Conservation (phyloP, 805 yeast species). For the Sungouiella thailandica region DNA sequence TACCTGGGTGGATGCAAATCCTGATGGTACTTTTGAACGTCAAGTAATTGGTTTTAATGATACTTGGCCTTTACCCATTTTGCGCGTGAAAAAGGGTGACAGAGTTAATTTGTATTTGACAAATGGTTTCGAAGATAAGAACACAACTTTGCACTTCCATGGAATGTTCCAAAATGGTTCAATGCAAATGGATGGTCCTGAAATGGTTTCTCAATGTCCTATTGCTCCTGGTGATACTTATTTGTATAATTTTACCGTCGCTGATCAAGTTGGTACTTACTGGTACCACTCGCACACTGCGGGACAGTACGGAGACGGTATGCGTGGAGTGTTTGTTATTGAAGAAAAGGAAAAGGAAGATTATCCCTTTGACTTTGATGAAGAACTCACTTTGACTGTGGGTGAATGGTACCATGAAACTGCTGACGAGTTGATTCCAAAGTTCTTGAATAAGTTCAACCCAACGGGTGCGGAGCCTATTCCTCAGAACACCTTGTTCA, state of each 20-base stretch:
- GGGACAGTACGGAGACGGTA: conserved; percentile 93
- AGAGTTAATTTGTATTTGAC: conserved; percentile 64
- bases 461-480: conserved; percentile 99
- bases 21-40: conserved; percentile 57
- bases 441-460: conserved; percentile 67
- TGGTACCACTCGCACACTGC: conserved; percentile 97
- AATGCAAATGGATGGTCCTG: conserved; percentile 86
- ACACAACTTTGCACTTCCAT: conserved; percentile 87
- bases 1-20: conserved; percentile 62
- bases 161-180: conserved; percentile 83
- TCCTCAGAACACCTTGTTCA: conserved; percentile 75
- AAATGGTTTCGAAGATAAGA: conserved; percentile 61
- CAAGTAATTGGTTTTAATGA: conserved; percentile 64
- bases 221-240: conserved; percentile 72
- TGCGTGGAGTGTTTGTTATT: conserved; percentile 75
- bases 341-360: conserved; percentile 42
- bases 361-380: conserved; percentile 73
- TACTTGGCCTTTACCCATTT: conserved; percentile 83
- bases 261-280: conserved; percentile 79
- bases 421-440: conserved; percentile 45
- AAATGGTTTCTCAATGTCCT: conserved; percentile 85
- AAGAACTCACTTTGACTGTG: conserved; percentile 63
- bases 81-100: conserved; percentile 77
- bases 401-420: conserved; percentile 86
- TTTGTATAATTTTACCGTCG: conserved; percentile 84